phyloP scores from a whole-genome alignment of 352 stramenopile species.

The Pseudoperonospora humuli region DNA sequence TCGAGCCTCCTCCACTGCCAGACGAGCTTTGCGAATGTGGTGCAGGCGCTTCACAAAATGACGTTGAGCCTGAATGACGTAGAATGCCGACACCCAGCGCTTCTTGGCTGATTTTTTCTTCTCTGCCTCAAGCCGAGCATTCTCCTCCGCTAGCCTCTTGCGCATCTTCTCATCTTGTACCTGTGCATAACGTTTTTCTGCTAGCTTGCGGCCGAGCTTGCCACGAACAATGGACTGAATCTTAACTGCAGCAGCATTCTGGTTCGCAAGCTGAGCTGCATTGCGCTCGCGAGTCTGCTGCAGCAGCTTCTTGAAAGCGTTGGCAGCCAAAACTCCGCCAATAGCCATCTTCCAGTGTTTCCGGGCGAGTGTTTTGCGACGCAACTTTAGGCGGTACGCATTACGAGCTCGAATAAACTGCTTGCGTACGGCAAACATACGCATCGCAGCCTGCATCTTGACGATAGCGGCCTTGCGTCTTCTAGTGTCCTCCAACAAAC shows the following conservation, averaged over 20 bases:
- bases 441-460: slow-evolving; percentile 79
- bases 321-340: slow-evolving; percentile 49
- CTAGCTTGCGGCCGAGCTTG: slow-evolving; percentile 70
- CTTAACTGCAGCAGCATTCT: slow-evolving; percentile 51
- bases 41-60: slow-evolving; percentile 76
- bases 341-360: slow-evolving; percentile 73
- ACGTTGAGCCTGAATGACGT: slow-evolving; percentile 59
- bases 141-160: slow-evolving; percentile 67
- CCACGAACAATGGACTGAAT: slow-evolving; percentile 82
- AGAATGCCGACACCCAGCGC: slow-evolving; percentile 69
- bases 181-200: slow-evolving; percentile 49
- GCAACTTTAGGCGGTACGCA: slow-evolving; percentile 49
- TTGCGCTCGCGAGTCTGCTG: slow-evolving; percentile 42
- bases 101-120: slow-evolving; percentile 77
- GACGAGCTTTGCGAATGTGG: slow-evolving; percentile 68
- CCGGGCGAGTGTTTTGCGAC: slow-evolving; percentile 53
- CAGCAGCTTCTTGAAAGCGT: slow-evolving; percentile 66
- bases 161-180: slow-evolving; percentile 73
- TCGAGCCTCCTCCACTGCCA: slow-evolving; percentile 73
- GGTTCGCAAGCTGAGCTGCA: slow-evolving; percentile 24
- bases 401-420: slow-evolving; percentile 71
- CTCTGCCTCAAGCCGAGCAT: slow-evolving; percentile 44
- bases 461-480: slow-evolving; percentile 67
- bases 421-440: slow-evolving; percentile 82
- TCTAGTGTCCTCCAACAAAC: slow-evolving; percentile 66